Percentiles rank a stretch among this genome's conserved stretches.
Conservation (phyloP, 2,329 filamentous ascomycete genomes). For the Diaporthe destruens region DNA sequence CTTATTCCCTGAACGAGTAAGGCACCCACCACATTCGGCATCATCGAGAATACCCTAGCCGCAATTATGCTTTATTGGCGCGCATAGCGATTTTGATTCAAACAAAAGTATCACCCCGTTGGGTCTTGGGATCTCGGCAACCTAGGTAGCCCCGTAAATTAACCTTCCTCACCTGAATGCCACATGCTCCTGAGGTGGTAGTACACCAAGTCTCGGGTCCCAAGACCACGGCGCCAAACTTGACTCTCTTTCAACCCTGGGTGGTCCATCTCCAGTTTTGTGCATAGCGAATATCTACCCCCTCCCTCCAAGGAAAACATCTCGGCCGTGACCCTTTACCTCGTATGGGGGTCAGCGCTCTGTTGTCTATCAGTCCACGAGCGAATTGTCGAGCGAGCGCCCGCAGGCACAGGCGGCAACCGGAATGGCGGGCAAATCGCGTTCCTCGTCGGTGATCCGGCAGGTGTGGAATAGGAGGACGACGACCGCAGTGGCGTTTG, state of each 20-base stretch:
- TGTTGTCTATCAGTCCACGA: too few relatives aligned
- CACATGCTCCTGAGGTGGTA: not conserved
- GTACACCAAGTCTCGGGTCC: not conserved
- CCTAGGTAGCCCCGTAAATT: not conserved
- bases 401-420: not conserved
- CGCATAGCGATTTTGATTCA: slow-evolving; percentile 18
- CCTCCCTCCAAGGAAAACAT: too few relatives aligned
- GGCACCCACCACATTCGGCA: not conserved
- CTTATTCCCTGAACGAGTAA: not conserved
- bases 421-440: slow-evolving; percentile 11
- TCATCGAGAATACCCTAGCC: not conserved
- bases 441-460: not conserved
- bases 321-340: too few relatives aligned
- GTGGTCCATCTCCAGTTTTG: too few relatives aligned
- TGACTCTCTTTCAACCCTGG: not conserved
- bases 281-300: not conserved
- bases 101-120: slow-evolving; percentile 4
- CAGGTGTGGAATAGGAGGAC: slow-evolving; percentile 10
- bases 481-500: not conserved
- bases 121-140: slow-evolving; percentile 27
- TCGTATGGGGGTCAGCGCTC: not conserved
- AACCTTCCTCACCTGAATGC: not conserved
- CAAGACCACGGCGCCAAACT: not conserved
- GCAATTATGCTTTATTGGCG: slow-evolving; percentile 26
- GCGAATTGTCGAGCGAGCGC: not conserved